phyloP scores from a whole-genome alignment of 2,329 filamentous ascomycete species.

The Fusarium globosum region DNA sequence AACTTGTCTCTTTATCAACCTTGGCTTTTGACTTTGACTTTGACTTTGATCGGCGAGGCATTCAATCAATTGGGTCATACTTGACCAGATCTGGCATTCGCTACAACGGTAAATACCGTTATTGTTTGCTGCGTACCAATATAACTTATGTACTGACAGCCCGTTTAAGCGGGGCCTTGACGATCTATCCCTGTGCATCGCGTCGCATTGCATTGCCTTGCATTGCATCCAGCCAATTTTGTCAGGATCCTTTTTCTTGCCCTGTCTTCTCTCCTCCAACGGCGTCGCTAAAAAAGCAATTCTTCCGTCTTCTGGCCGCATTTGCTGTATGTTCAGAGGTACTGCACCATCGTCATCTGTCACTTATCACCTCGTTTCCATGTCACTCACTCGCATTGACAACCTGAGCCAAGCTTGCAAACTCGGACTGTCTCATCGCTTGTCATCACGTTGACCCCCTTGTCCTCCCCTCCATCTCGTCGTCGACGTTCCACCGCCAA shows the following conservation, averaged over 20 bases:
- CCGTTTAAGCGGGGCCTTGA: constrained; percentile 26
- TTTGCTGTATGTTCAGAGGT: neutral
- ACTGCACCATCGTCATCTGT: neutral
- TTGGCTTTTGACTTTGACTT: neutral
- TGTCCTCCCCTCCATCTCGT: constrained; percentile 43
- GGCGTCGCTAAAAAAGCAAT: constrained; percentile 31
- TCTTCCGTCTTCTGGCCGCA: neutral
- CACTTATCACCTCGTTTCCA: neutral
- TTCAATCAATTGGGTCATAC: neutral
- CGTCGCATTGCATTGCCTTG: constrained; percentile 2
- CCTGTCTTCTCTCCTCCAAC: constrained; percentile 7
- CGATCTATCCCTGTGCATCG: constrained; percentile 28
- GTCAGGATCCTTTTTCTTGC: constrained; percentile 2
- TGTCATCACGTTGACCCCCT: constrained; percentile 39
- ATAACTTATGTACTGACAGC: constrained; percentile 14
- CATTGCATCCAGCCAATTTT: constrained; percentile 6
- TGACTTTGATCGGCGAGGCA: neutral
- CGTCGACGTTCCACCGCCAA: constrained; percentile 41
- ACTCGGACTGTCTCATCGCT: constrained; percentile 37
- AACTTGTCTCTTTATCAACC: neutral
- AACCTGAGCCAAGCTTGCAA: constrained; percentile 14
- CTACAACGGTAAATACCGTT: neutral
- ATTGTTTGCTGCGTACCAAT: neutral
- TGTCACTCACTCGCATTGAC: constrained; percentile 7
- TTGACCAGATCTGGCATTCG: neutral